These are phyloP conservation scores for Albizia julibrissin DNA, from an alignment of 306 rosid species.

Conservation along the genomic window DNA sequence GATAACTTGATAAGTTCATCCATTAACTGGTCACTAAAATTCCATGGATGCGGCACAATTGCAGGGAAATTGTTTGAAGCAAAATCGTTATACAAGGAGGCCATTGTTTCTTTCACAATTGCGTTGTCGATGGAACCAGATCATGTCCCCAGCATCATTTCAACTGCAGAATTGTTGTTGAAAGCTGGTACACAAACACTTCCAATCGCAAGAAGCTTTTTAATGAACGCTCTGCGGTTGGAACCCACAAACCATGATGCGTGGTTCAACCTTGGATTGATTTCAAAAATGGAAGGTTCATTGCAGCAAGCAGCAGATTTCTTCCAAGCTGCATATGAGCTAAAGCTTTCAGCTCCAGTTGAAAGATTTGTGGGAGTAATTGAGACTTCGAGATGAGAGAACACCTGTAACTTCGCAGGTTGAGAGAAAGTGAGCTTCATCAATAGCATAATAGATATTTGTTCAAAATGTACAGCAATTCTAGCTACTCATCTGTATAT, in stretches of 20 bases:
- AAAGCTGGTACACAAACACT: conserved; percentile 58
- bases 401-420: not conserved
- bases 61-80: conserved; percentile 68
- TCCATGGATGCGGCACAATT: not conserved
- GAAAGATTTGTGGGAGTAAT: conserved; percentile 46
- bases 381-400: conserved; percentile 1
- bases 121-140: conserved; percentile 73
- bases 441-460: conserved; percentile 12
- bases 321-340: conserved; percentile 85
- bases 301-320: conserved; percentile 72
- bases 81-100: conserved; percentile 60
- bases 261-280: conserved; percentile 73
- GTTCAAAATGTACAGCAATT: conserved; percentile 43
- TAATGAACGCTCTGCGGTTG: conserved; percentile 70
- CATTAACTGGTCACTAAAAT: conserved; percentile 8
- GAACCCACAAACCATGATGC: conserved; percentile 81
- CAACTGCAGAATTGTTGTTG: conserved; percentile 66
- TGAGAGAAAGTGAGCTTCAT: conserved; percentile 17
- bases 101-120: conserved; percentile 67
- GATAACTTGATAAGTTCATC: not conserved
- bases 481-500: conserved; percentile 28
- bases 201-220: conserved; percentile 75
- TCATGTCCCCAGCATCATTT: conserved; percentile 71
- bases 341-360: conserved; percentile 70
- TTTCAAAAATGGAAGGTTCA: conserved; percentile 68